These are phyloP conservation scores for Ganoderma sp. DNA, from an alignment of 1,284 basidiomycete genomes.

Conservation along the genomic window DNA sequence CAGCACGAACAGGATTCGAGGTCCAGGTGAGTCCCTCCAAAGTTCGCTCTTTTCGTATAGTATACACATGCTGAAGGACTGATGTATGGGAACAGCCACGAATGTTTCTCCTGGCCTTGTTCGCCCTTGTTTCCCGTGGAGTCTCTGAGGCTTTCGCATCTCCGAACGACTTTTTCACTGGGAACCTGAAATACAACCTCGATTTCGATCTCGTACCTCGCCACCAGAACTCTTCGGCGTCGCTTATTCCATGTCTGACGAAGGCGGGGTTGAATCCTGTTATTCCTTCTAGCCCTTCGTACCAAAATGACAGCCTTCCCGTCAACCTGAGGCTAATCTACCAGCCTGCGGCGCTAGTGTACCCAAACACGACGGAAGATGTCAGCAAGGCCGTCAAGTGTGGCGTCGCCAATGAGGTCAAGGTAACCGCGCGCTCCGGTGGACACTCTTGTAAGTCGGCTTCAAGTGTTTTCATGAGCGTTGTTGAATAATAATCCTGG, in stretches of 20 bases:
- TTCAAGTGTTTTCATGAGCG: too few relatives aligned
- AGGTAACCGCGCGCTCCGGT: conserved; percentile 8
- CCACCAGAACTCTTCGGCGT: background rate
- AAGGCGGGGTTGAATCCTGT: conserved; percentile 4
- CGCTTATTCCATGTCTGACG: conserved; percentile 5
- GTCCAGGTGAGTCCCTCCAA: background rate
- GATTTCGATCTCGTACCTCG: background rate
- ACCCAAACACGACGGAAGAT: conserved; percentile 7
- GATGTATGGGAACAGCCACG: background rate
- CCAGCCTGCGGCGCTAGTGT: conserved; percentile 4
- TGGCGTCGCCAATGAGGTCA: conserved; percentile 2
- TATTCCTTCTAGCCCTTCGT: conserved; percentile 2
- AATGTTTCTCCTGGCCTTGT: background rate
- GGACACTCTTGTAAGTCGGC: conserved; percentile 9
- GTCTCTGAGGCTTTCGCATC: background rate
- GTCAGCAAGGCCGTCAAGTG: conserved; percentile 5
- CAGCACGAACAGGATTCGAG: background rate
- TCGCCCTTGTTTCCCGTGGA: background rate
- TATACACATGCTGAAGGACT: background rate
- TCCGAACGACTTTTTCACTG: background rate
- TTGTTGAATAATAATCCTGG: background rate
- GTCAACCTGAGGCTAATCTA: conserved; percentile 7
- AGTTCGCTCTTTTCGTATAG: background rate
- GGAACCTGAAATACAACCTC: background rate
- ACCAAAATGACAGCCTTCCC: conserved; percentile 5